Evolutionary conservation across 2,329 filamentous ascomycete genomes (phyloP).

Genomic region (Polytolypa hystricis): DNA sequence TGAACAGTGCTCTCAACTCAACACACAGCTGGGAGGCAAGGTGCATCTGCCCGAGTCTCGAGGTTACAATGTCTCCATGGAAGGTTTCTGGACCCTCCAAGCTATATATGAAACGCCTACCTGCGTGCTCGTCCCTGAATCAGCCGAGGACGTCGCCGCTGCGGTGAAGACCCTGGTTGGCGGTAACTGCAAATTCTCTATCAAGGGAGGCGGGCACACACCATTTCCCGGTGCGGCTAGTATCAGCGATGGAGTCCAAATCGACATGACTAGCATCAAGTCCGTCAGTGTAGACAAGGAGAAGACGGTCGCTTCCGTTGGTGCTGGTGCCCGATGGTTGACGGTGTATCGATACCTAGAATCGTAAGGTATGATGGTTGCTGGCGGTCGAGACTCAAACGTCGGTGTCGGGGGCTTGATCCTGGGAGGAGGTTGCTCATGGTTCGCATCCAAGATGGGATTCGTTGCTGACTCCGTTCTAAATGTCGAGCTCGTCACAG

Average conservation of each 20-base stretch:
- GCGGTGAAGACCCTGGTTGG: constrained; percentile 1
- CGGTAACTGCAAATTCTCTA: not conserved
- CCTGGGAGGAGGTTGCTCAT: constrained; percentile 26
- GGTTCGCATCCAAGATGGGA: constrained; percentile 23
- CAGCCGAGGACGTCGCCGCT: not conserved
- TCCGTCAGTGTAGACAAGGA: constrained; percentile 17
- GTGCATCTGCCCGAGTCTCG: not conserved
- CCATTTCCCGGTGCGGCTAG: not conserved
- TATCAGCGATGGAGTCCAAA: constrained; percentile 17
- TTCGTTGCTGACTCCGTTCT: constrained; percentile 19
- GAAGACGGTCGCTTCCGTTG: constrained; percentile 18
- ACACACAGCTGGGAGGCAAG: not conserved
- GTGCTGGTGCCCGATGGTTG: constrained; percentile 24
- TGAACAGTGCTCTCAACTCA: constrained; percentile 1
- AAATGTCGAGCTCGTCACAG: constrained; percentile 15
- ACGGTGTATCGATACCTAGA: constrained; percentile 23
- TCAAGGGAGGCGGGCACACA: constrained; percentile 1
- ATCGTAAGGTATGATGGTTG: constrained; percentile 18
- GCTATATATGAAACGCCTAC: not conserved
- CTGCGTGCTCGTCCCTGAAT: not conserved
- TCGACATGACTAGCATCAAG: constrained; percentile 18
- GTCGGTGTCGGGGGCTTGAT: constrained; percentile 28
- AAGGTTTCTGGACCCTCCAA: not conserved
- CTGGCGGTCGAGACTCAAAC: constrained; percentile 23
- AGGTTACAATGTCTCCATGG: not conserved